Conservation (phyloP, 2,329 filamentous ascomycete species). For the Huntiella bhutanensis region DNA sequence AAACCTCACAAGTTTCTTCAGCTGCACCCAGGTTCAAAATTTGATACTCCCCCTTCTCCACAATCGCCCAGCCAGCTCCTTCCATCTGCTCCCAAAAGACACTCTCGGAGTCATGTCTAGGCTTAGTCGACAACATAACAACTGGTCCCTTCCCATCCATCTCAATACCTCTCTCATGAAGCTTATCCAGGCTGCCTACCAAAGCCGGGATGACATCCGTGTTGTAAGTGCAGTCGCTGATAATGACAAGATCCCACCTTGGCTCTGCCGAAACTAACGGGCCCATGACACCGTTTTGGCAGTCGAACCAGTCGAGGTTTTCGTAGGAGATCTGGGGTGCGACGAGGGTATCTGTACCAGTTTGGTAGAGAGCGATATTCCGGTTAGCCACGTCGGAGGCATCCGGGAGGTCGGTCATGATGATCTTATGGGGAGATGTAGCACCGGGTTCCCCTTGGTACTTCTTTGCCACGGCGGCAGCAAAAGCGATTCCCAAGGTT, state of each 20-base stretch:
- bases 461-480: slow-evolving; percentile 18
- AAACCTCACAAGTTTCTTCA: slow-evolving; percentile 30
- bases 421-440: slow-evolving; percentile 16
- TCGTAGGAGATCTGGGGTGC: slow-evolving; percentile 26
- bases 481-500: slow-evolving; percentile 32
- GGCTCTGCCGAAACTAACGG: slow-evolving; percentile 18
- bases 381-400: slow-evolving; percentile 29
- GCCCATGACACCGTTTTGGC: slow-evolving; percentile 26
- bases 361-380: slow-evolving; percentile 24
- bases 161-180: slow-evolving; percentile 22
- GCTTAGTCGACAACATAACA: slow-evolving; percentile 37
- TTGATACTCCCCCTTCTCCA: slow-evolving; percentile 23
- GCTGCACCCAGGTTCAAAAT: slow-evolving; percentile 28
- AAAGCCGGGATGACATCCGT: slow-evolving; percentile 34
- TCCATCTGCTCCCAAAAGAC: slow-evolving; percentile 29
- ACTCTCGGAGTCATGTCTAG: slow-evolving; percentile 33
- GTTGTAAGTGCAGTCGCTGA: slow-evolving; percentile 45
- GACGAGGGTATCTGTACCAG: slow-evolving; percentile 1
- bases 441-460: slow-evolving; percentile 1
- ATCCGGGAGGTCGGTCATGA: slow-evolving; percentile 37
- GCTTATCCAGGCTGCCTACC: slow-evolving; percentile 31
- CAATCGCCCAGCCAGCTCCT: slow-evolving; percentile 25
- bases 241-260: slow-evolving; percentile 32
- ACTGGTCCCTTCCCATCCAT: slow-evolving; percentile 16
- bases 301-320: slow-evolving; percentile 38